Percentiles rank a stretch among this genome's conserved stretches.
phyloP scores from a whole-genome alignment of 1,284 basidiomycete genomes.

The Tilletia caries region DNA sequence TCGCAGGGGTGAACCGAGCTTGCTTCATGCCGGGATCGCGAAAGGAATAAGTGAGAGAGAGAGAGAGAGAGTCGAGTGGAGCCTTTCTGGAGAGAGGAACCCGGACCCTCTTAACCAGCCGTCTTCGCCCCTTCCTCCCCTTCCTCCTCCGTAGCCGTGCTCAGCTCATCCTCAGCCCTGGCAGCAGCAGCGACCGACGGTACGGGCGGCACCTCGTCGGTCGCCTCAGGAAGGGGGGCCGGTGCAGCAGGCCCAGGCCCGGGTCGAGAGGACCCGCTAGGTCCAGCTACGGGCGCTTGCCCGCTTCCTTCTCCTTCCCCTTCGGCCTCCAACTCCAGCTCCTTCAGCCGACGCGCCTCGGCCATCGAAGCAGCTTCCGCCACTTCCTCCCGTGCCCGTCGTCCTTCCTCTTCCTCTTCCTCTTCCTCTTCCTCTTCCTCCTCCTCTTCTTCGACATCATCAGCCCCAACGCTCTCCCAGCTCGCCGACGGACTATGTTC shows the following conservation, averaged over 20 bases:
- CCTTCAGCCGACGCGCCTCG: not conserved
- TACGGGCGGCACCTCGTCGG: not conserved
- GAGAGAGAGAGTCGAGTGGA: no score
- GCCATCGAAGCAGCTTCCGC: not conserved
- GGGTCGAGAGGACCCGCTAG: not conserved
- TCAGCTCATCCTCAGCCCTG: not conserved
- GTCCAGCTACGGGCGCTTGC: not conserved
- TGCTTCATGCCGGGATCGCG: no score
- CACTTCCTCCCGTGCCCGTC: not conserved
- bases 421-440: not conserved
- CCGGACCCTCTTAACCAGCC: slow-evolving; percentile 5
- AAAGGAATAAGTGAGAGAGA: no score
- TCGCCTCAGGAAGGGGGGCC: not conserved
- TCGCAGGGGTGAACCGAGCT: no score
- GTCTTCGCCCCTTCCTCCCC: slow-evolving; percentile 10
- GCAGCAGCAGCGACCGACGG: not conserved
- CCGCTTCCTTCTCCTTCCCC: not conserved
- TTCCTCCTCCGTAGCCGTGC: slow-evolving; percentile 12
- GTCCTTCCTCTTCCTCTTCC: not conserved
- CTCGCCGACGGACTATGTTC: slow-evolving; percentile 6
- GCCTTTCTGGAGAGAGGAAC: no score
- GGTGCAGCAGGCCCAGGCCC: not conserved
- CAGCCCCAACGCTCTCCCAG: not conserved
- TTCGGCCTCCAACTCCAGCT: not conserved
- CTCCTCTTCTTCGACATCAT: not conserved